These are phyloP conservation scores for Rheum nobile DNA, from an alignment of 148 eudicot genomes.

Conservation along the genomic window DNA sequence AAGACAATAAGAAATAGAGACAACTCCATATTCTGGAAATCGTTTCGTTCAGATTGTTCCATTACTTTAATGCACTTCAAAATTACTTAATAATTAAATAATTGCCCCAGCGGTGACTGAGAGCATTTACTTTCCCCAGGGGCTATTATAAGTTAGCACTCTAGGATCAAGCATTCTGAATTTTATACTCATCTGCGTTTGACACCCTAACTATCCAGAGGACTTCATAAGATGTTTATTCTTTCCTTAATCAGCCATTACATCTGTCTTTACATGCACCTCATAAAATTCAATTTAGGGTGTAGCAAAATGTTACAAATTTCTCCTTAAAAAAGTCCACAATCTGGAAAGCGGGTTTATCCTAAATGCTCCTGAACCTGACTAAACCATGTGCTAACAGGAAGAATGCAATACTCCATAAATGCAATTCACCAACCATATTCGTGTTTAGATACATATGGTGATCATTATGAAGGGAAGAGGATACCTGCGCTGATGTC, in stretches of 20 bases:
- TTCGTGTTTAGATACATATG: not conserved
- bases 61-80: not conserved
- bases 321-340: not conserved
- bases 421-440: not conserved
- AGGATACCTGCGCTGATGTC: slow-evolving; percentile 30
- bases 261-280: not conserved
- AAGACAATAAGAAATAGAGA: not conserved
- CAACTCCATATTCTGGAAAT: not conserved
- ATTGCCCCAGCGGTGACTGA: not conserved
- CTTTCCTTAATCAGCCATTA: not conserved
- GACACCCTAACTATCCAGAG: not conserved
- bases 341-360: not conserved
- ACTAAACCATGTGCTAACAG: not conserved
- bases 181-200: too few species aligned
- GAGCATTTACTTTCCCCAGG: not conserved
- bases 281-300: not conserved
- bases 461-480: not conserved
- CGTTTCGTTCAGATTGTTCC: not conserved
- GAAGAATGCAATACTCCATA: not conserved
- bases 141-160: not conserved
- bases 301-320: not conserved
- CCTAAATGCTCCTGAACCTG: not conserved
- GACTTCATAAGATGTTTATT: not conserved
- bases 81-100: not conserved
- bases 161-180: not conserved